Percentiles rank a stretch among this genome's conserved stretches.
phyloP scores from a whole-genome alignment of 768 basidiomycete species.

The Coprinopsis strossmayeri region DNA sequence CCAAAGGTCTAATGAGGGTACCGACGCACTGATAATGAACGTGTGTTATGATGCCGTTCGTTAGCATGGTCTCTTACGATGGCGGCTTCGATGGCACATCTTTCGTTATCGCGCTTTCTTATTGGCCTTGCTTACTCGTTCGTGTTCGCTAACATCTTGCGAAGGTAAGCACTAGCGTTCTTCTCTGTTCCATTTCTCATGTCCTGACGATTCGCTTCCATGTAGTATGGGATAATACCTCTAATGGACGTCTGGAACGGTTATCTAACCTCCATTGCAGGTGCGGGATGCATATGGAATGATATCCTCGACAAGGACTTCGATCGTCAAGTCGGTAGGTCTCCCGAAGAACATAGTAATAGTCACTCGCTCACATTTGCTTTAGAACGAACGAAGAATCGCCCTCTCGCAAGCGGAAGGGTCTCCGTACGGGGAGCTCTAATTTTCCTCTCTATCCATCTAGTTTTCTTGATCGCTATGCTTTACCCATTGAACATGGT shows the following conservation, averaged over 20 bases:
- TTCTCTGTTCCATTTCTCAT: background rate
- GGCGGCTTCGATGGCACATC: background rate
- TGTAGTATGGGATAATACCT: background rate
- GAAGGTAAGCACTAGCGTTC: background rate
- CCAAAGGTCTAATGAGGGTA: background rate
- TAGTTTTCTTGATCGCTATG: slow-evolving; percentile 10
- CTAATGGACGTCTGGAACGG: background rate
- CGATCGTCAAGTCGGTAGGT: slow-evolving; percentile 30
- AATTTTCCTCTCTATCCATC: slow-evolving; percentile 18
- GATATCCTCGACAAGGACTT: slow-evolving; percentile 23
- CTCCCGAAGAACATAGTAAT: too few relatives aligned
- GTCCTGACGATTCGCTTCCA: too few relatives aligned
- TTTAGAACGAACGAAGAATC: slow-evolving; percentile 26
- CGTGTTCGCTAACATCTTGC: background rate
- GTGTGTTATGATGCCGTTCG: background rate
- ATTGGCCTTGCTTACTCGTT: background rate
- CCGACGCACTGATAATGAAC: background rate
- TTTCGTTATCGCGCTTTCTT: background rate
- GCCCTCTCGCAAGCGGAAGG: slow-evolving; percentile 25
- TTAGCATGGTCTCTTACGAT: slow-evolving; percentile 1
- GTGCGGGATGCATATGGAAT: slow-evolving; percentile 19
- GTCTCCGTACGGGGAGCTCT: slow-evolving; percentile 25
- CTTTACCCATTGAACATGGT: slow-evolving; percentile 8
- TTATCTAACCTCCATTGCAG: background rate
- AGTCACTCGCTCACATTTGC: background rate